Evolutionary conservation across 192 early-diverging fungal species (phyloP).

Genomic region (Podochytrium sp.): DNA sequence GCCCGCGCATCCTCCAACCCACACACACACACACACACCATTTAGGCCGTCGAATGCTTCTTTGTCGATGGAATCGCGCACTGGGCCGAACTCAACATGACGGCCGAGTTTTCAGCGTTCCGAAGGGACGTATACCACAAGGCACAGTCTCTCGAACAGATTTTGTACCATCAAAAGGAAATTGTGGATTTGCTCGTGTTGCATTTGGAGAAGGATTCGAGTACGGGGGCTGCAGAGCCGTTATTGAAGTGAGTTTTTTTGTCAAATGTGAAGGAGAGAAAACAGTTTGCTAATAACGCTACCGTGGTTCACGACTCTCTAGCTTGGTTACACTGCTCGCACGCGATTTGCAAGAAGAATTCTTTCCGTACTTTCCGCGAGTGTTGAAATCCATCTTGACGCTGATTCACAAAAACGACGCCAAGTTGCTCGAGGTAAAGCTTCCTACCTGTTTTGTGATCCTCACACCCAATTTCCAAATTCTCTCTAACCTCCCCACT

Average conservation of each 20-base stretch:
- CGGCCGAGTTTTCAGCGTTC: conserved; percentile 78
- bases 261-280: no score
- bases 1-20: conserved; percentile 28
- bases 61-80: conserved; percentile 81
- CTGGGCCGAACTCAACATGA: conserved; percentile 92
- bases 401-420: conserved; percentile 67
- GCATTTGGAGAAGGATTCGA: conserved; percentile 62
- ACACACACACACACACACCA: background rate
- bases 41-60: conserved; percentile 70
- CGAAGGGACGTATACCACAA: conserved; percentile 64
- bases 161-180: conserved; percentile 87
- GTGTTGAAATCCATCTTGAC: conserved; percentile 68
- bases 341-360: conserved; percentile 91
- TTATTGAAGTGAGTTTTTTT: conserved; percentile 74
- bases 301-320: background rate
- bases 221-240: conserved; percentile 76
- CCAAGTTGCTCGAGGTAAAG: conserved; percentile 75
- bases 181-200: conserved; percentile 71
- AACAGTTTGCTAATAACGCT: conserved; percentile 1
- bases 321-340: conserved; percentile 81
- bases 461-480: background rate
- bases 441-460: background rate
- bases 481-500: background rate
- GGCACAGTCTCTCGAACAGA: conserved; percentile 77
- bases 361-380: conserved; percentile 74